These are phyloP conservation scores for Irpex sp. DNA, from an alignment of 1,284 basidiomycete genomes.

Conservation along the genomic window DNA sequence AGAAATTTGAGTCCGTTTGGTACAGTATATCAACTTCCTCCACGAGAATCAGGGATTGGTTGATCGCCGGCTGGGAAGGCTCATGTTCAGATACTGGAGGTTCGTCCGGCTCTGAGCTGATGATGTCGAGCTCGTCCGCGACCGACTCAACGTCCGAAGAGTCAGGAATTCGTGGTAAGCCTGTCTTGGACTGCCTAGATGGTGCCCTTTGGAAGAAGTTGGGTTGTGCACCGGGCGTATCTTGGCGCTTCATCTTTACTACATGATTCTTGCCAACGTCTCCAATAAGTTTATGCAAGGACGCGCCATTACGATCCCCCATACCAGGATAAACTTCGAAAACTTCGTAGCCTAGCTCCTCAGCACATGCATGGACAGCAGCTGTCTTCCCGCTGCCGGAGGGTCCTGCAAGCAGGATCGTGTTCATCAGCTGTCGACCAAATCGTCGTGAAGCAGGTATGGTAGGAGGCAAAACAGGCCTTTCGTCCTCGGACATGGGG, in stretches of 20 bases:
- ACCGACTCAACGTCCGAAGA: background rate
- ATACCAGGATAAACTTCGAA: slow-evolving; percentile 98
- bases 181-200: background rate
- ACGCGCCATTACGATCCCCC: slow-evolving; percentile 77
- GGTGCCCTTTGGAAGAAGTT: slow-evolving; percentile 4
- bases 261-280: slow-evolving; percentile 92
- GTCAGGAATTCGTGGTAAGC: background rate
- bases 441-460: slow-evolving; percentile 20
- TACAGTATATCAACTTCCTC: slow-evolving; percentile 96
- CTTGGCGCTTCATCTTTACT: slow-evolving; percentile 35
- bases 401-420: slow-evolving; percentile 81
- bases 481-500: slow-evolving; percentile 4
- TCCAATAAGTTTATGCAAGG: slow-evolving; percentile 79
- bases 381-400: slow-evolving; percentile 89
- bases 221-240: slow-evolving; percentile 2
- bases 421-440: slow-evolving; percentile 64
- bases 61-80: background rate
- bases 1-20: slow-evolving; percentile 88
- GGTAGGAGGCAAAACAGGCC: background rate
- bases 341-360: slow-evolving; percentile 91
- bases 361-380: slow-evolving; percentile 88
- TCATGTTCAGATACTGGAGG: background rate
- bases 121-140: background rate
- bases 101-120: slow-evolving; percentile 1
- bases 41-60: slow-evolving; percentile 87